phyloP scores from a whole-genome alignment of 2,329 filamentous ascomycete species.

The Verticillium alfalfae region DNA sequence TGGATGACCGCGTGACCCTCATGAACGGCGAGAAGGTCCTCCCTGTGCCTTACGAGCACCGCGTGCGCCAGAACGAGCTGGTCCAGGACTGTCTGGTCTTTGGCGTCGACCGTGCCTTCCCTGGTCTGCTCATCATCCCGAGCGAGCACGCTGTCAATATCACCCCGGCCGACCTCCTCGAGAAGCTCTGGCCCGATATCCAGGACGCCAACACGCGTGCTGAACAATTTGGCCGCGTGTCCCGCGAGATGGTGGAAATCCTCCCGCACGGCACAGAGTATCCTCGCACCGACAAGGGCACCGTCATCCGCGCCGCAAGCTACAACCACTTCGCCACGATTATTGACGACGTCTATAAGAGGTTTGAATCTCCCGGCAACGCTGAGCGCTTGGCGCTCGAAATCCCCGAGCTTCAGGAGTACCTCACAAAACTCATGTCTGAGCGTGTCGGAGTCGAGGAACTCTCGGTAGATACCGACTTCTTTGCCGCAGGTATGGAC shows the following conservation, averaged over 20 bases:
- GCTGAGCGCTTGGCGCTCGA: conserved; percentile 5
- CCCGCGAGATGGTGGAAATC: conserved; percentile 45
- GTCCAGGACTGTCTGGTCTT: conserved; percentile 55
- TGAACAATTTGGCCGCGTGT: conserved; percentile 48
- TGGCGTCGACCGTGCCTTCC: conserved; percentile 44
- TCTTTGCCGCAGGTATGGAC: conserved; percentile 39
- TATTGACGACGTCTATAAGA: conserved; percentile 29
- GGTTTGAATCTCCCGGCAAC: conserved; percentile 8
- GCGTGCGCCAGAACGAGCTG: conserved; percentile 42
- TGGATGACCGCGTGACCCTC: conserved; percentile 39
- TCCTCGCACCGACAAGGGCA: conserved; percentile 44
- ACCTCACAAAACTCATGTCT: conserved; percentile 12
- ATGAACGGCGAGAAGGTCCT: conserved; percentile 43
- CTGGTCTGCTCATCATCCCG: conserved; percentile 48
- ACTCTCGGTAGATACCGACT: conserved; percentile 23
- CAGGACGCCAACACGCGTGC: conserved; percentile 42
- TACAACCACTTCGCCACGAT: conserved; percentile 35
- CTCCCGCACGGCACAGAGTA: conserved; percentile 38
- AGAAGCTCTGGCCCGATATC: conserved; percentile 42
- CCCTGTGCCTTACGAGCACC: conserved; percentile 43
- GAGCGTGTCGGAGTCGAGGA: conserved; percentile 17
- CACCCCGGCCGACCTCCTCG: conserved; percentile 36
- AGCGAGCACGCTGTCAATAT: conserved; percentile 34
- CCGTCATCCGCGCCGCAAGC: conserved; percentile 36
- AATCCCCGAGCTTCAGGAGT: conserved; percentile 18